Conservation (phyloP, 2,329 filamentous ascomycete genomes). For the Raffaelea albimanens region DNA sequence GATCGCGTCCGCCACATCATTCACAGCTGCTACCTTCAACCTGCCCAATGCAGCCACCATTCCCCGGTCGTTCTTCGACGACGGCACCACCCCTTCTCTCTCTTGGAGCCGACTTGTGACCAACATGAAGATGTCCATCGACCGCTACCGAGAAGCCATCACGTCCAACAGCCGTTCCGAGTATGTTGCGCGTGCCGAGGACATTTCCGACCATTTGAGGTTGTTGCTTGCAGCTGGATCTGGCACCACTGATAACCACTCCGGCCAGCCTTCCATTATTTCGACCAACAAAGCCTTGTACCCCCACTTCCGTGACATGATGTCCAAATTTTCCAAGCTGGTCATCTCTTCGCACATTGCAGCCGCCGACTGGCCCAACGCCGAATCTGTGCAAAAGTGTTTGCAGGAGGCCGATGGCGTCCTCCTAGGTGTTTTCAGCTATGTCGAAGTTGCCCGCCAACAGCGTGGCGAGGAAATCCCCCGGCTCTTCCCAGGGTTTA, state of each 20-base stretch:
- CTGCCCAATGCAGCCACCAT: slow-evolving; percentile 51
- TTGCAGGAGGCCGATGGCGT: slow-evolving; percentile 96
- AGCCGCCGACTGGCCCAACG: slow-evolving; percentile 87
- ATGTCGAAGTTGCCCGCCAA: slow-evolving; percentile 88
- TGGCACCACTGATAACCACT: slow-evolving; percentile 96
- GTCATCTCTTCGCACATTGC: slow-evolving; percentile 97
- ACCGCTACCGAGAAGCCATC: slow-evolving; percentile 85
- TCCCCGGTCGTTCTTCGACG: slow-evolving; percentile 82
- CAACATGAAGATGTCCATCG: slow-evolving; percentile 86
- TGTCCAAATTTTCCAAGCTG: slow-evolving; percentile 99
- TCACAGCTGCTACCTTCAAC: slow-evolving; percentile 49
- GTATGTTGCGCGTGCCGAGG: slow-evolving; percentile 89
- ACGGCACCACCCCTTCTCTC: slow-evolving; percentile 67
- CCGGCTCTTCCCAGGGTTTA: slow-evolving; percentile 86
- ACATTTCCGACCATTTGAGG: slow-evolving; percentile 93
- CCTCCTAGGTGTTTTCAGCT: slow-evolving; percentile 85
- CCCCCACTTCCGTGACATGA: slow-evolving; percentile 96
- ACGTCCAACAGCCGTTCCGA: slow-evolving; percentile 74
- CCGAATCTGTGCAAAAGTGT: slow-evolving; percentile 91
- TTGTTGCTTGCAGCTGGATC: slow-evolving; percentile 91
- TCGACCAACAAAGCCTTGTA: slow-evolving; percentile 96
- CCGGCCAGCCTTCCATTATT: slow-evolving; percentile 97
- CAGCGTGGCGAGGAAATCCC: slow-evolving; percentile 90
- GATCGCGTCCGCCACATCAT: slow-evolving; percentile 51
- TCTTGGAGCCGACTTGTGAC: slow-evolving; percentile 86